These are phyloP conservation scores for Kwoniella sp. DNA, from an alignment of 768 basidiomycete species.

Conservation along the genomic window DNA sequence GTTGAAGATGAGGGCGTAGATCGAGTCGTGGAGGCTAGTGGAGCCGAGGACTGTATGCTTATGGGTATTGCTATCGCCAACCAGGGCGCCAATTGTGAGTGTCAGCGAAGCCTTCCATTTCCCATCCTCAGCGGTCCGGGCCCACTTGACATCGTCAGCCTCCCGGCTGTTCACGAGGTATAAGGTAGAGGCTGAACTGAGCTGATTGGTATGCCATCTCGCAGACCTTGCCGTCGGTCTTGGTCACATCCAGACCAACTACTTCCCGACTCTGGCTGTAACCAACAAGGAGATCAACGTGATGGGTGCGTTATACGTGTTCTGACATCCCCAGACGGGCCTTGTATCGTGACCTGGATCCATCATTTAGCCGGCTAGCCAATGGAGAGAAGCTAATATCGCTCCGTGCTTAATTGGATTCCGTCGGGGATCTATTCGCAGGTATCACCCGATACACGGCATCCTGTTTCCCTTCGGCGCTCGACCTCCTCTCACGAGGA, in stretches of 20 bases:
- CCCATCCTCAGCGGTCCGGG: too few relatives aligned
- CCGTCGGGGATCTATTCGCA: not conserved
- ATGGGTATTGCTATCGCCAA: slow-evolving; percentile 50
- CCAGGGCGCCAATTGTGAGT: slow-evolving; percentile 49
- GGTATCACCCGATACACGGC: slow-evolving; percentile 50
- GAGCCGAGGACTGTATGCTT: slow-evolving; percentile 42
- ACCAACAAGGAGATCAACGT: slow-evolving; percentile 53
- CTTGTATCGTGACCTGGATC: not conserved
- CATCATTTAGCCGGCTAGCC: not conserved
- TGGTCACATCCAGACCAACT: slow-evolving; percentile 44
- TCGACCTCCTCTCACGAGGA: slow-evolving; percentile 42
- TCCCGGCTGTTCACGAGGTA: not conserved
- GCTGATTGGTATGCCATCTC: not conserved
- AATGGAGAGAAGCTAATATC: not conserved
- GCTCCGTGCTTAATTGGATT: not conserved
- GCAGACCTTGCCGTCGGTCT: slow-evolving; percentile 47
- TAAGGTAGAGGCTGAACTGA: not conserved
- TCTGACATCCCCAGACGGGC: not conserved
- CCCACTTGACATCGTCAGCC: too few relatives aligned
- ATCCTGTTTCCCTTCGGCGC: slow-evolving; percentile 45
- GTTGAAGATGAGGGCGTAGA: slow-evolving; percentile 48
- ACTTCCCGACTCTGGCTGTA: slow-evolving; percentile 46
- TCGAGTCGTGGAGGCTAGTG: slow-evolving; percentile 48
- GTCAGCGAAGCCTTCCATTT: not conserved
- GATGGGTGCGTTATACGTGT: slow-evolving; percentile 30